Conservation (phyloP, 495 filamentous ascomycete species). For the Poronia punctata region DNA sequence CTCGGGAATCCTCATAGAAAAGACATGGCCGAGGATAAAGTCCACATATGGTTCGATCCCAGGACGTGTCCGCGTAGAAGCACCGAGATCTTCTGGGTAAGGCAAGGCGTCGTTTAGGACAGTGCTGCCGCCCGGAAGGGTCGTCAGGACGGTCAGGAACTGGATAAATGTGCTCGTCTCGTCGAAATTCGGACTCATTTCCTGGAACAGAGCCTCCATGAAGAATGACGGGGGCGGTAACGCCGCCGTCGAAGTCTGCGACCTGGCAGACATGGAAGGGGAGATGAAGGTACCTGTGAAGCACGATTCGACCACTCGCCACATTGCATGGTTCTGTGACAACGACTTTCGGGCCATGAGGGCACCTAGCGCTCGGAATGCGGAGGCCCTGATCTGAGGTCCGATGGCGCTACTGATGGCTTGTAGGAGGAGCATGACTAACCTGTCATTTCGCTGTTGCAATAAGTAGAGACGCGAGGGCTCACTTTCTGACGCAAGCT, state of each 20-base stretch:
- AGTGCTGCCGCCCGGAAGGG: conserved; percentile 49
- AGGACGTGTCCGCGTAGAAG: conserved; percentile 59
- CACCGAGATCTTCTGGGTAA: conserved; percentile 85
- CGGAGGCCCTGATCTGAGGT: conserved; percentile 65
- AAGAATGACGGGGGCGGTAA: conserved; percentile 30
- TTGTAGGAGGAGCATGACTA: conserved; percentile 60
- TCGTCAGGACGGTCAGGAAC: conserved; percentile 60
- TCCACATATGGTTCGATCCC: conserved; percentile 92
- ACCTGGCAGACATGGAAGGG: conserved; percentile 19
- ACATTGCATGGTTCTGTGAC: conserved; percentile 56
- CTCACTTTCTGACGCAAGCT: conserved; percentile 62
- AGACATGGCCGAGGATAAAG: conserved; percentile 70
- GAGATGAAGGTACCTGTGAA: conserved; percentile 48
- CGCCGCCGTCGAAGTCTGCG: conserved; percentile 8
- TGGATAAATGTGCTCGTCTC: conserved; percentile 74
- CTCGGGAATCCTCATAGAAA: conserved; percentile 55
- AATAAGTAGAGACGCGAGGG: conserved; percentile 63
- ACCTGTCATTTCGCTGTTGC: conserved; percentile 51
- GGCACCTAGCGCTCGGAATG: conserved; percentile 61
- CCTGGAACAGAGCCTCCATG: conserved; percentile 48
- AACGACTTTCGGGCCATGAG: conserved; percentile 59
- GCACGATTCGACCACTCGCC: conserved; percentile 65
- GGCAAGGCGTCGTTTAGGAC: conserved; percentile 66
- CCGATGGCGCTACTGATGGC: conserved; percentile 63
- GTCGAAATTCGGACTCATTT: conserved; percentile 65